Percentiles rank a stretch among this genome's conserved stretches.
phyloP scores from a whole-genome alignment of 257 asterid species.

The Leptodermis oblonga region DNA sequence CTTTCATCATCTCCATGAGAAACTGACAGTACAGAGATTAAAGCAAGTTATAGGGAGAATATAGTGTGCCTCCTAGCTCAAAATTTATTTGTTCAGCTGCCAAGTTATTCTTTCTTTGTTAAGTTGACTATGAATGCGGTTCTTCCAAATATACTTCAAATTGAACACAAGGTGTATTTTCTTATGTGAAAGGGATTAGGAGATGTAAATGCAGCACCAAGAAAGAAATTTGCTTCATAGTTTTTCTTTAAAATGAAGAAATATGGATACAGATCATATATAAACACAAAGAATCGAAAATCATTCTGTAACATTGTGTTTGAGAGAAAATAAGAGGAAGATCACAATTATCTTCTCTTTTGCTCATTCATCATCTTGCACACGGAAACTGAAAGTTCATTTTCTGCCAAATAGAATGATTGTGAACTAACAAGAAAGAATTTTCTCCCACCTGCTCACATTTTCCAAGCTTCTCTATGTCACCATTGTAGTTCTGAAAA shows the following conservation, averaged over 20 bases:
- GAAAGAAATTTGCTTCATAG: not conserved
- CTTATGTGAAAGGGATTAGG: not conserved
- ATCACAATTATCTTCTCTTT: not conserved
- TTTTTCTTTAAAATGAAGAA: not conserved
- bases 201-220: not conserved
- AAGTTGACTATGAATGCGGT: not conserved
- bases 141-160: not conserved
- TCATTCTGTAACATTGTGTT: not conserved
- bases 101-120: not conserved
- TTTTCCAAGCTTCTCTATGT: constrained; percentile 74
- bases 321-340: not conserved
- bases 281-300: not conserved
- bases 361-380: not conserved
- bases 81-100: not conserved
- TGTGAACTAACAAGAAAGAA: constrained; percentile 7
- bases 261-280: not conserved
- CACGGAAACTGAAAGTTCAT: not conserved
- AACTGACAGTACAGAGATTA: constrained; percentile 42
- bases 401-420: not conserved
- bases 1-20: constrained; percentile 78
- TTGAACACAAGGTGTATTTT: not conserved
- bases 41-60: not conserved
- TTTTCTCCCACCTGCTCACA: constrained; percentile 64
- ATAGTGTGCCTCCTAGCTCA: not conserved
- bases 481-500: constrained; percentile 70